Evolutionary conservation across 768 basidiomycete species (phyloP), one percentile per base, ranked within the genome.

Genomic region (Russula brevipes): DNA sequence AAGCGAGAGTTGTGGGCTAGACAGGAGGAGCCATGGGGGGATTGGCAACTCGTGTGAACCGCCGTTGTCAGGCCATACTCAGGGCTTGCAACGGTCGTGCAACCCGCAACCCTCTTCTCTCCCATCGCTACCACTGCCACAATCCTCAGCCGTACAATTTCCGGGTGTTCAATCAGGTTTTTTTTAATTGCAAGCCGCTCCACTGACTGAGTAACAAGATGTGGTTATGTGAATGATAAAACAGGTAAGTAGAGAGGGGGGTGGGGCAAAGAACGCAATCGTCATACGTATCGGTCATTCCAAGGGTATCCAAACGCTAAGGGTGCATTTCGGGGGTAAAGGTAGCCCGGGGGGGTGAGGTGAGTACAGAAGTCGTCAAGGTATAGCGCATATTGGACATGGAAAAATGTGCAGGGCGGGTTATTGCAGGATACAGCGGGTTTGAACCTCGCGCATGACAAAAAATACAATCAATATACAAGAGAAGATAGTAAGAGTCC

Each of bases 261-360:
- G 41, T 47, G 39, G 16, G 50, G 24, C 30, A 61, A 61, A 36
- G 64, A 64, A 49, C 60, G 63, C 59, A 51, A 50, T 41, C 33
- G 63, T 64, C 63, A 64, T 64, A 64, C 63, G 63, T 64, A 56
- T 60, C 49, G 46, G 64, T 67, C 66, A 30, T 67, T 63, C 51
- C 64, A 50, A 24, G 64, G 66, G 66, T 65, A 67, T 67, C 66
- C 66, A 47, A 31, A 47, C 31, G n/a, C 35, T 50, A 35, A 35
- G 60, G 52, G 66, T 47, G 52, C 54, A 44, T 49, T 14, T 5
- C 46, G 38, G 35, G 31, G 41, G 30, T 14, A 54, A 53, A 50
- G 58, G 63, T 60, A 51, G 54, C 58, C 51, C 45, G 41, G 30
- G 58, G 36, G 58, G 58, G 19, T 45, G 36, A 64, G 63, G 59